Evolutionary conservation across 805 yeast species (phyloP).

Genomic region (Kuraishia piskuri): DNA sequence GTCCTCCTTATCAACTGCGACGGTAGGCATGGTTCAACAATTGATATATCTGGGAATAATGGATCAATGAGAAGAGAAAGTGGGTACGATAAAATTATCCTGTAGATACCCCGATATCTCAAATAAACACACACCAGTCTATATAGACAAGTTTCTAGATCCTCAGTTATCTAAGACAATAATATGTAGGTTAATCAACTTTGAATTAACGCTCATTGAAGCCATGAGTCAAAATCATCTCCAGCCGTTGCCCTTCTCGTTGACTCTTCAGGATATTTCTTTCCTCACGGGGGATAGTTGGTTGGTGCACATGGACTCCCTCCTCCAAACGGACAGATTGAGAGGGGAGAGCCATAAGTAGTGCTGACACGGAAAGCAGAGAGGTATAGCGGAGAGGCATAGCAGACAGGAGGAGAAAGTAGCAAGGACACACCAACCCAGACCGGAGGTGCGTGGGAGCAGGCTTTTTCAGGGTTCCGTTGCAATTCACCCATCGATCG

Average conservation of each 20-base stretch:
- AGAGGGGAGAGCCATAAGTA: neutral
- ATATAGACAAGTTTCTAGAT: neutral
- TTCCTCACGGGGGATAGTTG: neutral
- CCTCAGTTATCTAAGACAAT: neutral
- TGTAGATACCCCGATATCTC: neutral
- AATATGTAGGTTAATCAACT: too few relatives aligned
- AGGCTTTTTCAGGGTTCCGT: too few relatives aligned
- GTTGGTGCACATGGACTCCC: neutral
- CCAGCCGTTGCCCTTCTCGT: neutral
- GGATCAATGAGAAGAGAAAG: neutral
- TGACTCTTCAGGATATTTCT: neutral
- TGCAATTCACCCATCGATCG: too few relatives aligned
- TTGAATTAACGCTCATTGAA: too few relatives aligned
- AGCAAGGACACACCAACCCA: too few relatives aligned
- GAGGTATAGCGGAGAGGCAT: neutral
- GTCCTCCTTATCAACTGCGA: constrained; percentile 91
- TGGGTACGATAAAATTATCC: neutral
- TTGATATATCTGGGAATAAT: neutral
- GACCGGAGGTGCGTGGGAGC: too few relatives aligned
- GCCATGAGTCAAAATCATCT: neutral
- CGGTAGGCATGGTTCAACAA: constrained; percentile 74
- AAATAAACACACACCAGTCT: neutral
- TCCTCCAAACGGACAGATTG: neutral
- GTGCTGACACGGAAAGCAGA: too few relatives aligned
- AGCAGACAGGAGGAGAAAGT: neutral